Evolutionary conservation across 805 yeast species (phyloP).

Genomic region (Saccharomyces cerevisiae): DNA sequence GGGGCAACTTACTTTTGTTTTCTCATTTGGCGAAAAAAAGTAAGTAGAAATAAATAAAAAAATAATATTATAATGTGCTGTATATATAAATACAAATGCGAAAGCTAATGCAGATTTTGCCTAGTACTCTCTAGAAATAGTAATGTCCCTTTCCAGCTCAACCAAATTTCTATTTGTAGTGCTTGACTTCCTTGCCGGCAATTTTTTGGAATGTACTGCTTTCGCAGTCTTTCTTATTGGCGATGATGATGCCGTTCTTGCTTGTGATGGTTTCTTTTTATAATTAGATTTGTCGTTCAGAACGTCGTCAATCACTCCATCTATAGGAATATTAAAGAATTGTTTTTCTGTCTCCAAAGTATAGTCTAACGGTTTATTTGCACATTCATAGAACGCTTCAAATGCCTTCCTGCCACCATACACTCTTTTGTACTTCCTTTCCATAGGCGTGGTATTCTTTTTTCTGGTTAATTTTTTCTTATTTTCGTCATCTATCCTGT

Average conservation of each 20-base stretch:
- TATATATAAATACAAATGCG: neutral
- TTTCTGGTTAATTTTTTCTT: neutral
- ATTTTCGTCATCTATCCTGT: neutral
- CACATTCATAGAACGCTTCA: conserved; percentile 12
- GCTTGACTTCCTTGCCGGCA: neutral
- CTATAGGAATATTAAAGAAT: conserved; percentile 7
- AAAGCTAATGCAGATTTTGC: neutral
- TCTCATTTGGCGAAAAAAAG: neutral
- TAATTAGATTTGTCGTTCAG: conserved; percentile 4
- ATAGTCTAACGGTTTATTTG: conserved; percentile 5
- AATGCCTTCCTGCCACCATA: conserved; percentile 11
- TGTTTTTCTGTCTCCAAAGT: conserved; percentile 5
- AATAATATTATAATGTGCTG: neutral
- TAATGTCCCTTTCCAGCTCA: neutral
- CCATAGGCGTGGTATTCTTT: neutral
- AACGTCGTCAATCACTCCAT: conserved; percentile 12
- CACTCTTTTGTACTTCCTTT: conserved; percentile 3
- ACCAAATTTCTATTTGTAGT: neutral
- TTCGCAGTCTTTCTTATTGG: neutral
- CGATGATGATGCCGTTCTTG: neutral
- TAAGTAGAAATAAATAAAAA: neutral
- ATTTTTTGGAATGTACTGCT: neutral
- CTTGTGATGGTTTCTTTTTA: neutral
- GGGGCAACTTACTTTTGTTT: conserved; percentile 6
- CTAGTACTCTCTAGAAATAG: neutral